Evolutionary conservation across 108 stramenopile species (phyloP).

Genomic region (Pseudonitzschia delicatissima): DNA sequence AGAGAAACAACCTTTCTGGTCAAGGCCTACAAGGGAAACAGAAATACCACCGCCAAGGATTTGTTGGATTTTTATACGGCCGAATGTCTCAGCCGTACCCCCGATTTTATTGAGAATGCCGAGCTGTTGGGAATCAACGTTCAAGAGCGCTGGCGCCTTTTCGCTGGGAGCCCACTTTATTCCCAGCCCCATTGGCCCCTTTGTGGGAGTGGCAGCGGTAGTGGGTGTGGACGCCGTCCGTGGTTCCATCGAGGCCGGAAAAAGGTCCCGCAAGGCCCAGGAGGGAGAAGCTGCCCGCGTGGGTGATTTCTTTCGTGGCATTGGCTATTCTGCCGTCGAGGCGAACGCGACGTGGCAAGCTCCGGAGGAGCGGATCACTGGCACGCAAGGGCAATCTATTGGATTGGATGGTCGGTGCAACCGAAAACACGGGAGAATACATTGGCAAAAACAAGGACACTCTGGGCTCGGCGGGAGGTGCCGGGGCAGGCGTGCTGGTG

Average conservation of each 20-base stretch:
- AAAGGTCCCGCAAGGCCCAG: not conserved
- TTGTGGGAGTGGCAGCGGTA: constrained; percentile 7
- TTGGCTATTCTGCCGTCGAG: constrained; percentile 5
- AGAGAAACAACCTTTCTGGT: not conserved
- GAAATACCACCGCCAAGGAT: not conserved
- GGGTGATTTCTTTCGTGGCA: constrained; percentile 3
- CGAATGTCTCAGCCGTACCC: not conserved
- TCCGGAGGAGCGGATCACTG: not conserved
- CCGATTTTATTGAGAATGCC: constrained; percentile 7
- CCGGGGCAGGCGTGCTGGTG: not conserved
- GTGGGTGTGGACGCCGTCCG: constrained; percentile 9
- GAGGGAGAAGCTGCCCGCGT: not conserved
- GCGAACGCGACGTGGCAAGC: not conserved
- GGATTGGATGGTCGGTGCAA: constrained; percentile 4
- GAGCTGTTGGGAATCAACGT: constrained; percentile 13
- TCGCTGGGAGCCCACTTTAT: not conserved
- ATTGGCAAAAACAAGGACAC: not conserved
- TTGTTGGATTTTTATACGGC: not conserved
- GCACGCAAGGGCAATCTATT: not conserved
- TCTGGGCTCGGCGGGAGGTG: constrained; percentile 4
- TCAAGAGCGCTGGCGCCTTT: not conserved
- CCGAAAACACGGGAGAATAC: constrained; percentile 1
- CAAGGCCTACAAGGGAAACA: not conserved
- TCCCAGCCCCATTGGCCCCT: not conserved
- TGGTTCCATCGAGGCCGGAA: constrained; percentile 11